phyloP scores from a whole-genome alignment of 371 early-diverging fungal species.

The Vairimorpha ceranae region DNA sequence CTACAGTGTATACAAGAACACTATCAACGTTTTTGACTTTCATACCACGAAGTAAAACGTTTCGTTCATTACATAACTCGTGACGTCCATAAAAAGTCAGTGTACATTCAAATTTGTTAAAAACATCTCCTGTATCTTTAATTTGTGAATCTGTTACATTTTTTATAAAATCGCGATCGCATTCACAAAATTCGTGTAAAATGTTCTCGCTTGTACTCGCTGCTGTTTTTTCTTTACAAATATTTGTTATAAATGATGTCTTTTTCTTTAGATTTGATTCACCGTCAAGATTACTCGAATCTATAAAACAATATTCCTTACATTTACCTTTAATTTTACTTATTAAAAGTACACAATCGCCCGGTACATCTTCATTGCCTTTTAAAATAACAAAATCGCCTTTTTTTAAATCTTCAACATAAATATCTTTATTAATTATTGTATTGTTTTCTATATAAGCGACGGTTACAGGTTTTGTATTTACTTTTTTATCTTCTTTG shows the following conservation, averaged over 20 bases:
- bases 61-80: slow-evolving; percentile 69
- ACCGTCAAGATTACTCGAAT: slow-evolving; percentile 88
- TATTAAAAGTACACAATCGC: slow-evolving; percentile 66
- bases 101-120: slow-evolving; percentile 46
- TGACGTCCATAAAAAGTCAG: slow-evolving; percentile 30
- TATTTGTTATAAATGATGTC: background rate
- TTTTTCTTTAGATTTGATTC: slow-evolving; percentile 78
- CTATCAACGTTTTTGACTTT: slow-evolving; percentile 76
- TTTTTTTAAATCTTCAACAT: slow-evolving; percentile 61
- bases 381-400: slow-evolving; percentile 65
- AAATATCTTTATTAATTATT: background rate
- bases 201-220: background rate
- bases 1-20: slow-evolving; percentile 73
- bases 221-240: background rate
- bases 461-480: slow-evolving; percentile 64
- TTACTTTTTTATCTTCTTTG: slow-evolving; percentile 73
- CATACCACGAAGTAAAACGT: slow-evolving; percentile 78
- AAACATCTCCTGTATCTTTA: slow-evolving; percentile 42
- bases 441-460: background rate
- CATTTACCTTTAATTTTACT: slow-evolving; percentile 55
- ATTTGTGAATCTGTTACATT: slow-evolving; percentile 8
- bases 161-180: slow-evolving; percentile 24
- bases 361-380: slow-evolving; percentile 66
- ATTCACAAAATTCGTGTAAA: slow-evolving; percentile 2
- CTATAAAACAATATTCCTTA: slow-evolving; percentile 74